These are phyloP conservation scores for Pyrus pyrifolia DNA, from an alignment of 306 rosid species.

Conservation along the genomic window DNA sequence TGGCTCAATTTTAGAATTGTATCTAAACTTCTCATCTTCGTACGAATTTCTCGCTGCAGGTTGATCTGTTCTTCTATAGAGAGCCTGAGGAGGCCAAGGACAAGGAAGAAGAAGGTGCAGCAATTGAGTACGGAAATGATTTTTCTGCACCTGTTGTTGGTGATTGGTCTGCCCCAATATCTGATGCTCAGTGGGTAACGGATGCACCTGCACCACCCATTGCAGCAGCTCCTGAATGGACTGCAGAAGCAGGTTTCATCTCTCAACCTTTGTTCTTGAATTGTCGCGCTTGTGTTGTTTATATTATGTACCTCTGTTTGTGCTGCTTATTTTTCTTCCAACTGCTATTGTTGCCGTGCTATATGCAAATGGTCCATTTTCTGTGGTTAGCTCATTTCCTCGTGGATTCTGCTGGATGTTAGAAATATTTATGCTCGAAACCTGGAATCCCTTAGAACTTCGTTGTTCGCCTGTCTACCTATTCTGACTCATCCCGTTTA, in stretches of 20 bases:
- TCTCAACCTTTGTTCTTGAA: background rate
- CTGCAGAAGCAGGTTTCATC: conserved; percentile 24
- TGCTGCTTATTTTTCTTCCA: background rate
- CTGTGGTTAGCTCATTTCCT: background rate
- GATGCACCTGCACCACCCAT: conserved; percentile 9
- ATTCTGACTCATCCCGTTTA: background rate
- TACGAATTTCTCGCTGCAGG: conserved; percentile 32
- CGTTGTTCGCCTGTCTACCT: background rate
- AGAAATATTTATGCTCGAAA: background rate
- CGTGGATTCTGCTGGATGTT: background rate
- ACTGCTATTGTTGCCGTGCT: background rate
- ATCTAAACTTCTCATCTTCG: background rate
- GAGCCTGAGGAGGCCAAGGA: conserved; percentile 84
- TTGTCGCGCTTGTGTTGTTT: background rate
- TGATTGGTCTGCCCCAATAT: conserved; percentile 36
- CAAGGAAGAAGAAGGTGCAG: conserved; percentile 54
- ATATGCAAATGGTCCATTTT: background rate
- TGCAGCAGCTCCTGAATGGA: conserved; percentile 30
- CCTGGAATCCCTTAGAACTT: background rate
- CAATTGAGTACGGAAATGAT: background rate
- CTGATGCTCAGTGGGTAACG: conserved; percentile 32
- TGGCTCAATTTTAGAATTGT: background rate
- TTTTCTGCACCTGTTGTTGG: conserved; percentile 8
- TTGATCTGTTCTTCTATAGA: conserved; percentile 79
- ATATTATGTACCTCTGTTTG: background rate